Evolutionary conservation across 2,329 filamentous ascomycete species (phyloP).

Genomic region (Beauveria australis): DNA sequence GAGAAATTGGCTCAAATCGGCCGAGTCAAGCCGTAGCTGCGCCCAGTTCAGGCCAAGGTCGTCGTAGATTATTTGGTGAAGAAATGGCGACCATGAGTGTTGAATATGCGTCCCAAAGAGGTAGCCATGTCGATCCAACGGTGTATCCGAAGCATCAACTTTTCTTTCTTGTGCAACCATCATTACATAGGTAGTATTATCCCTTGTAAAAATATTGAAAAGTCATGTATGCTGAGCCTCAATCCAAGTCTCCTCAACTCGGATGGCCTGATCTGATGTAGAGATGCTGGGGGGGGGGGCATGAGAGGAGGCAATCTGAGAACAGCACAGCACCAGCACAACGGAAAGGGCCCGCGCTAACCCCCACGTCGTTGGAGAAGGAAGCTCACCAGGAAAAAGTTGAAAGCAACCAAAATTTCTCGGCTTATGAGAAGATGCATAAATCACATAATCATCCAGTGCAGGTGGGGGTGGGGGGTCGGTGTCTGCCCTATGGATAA

Average conservation of each 20-base stretch:
- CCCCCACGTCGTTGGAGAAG: too few species aligned
- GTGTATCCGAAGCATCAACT: slow-evolving; percentile 13
- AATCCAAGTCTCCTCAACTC: neutral
- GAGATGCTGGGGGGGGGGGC: neutral
- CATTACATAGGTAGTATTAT: neutral
- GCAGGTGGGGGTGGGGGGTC: neutral
- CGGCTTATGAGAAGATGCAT: too few species aligned
- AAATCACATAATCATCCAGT: too few species aligned
- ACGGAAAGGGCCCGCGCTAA: neutral
- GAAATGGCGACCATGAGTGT: slow-evolving; percentile 45
- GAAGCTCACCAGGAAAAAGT: too few species aligned
- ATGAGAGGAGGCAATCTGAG: neutral
- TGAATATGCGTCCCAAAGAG: slow-evolving; percentile 50
- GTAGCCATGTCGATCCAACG: slow-evolving; percentile 40
- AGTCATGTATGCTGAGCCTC: neutral
- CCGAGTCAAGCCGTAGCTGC: slow-evolving; percentile 45
- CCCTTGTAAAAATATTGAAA: neutral
- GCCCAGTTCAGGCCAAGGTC: slow-evolving; percentile 41
- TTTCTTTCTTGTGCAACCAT: neutral
- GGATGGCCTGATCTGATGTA: neutral
- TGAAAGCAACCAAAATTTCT: too few species aligned
- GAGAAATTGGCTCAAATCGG: slow-evolving; percentile 40
- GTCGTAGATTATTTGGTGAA: slow-evolving; percentile 47
- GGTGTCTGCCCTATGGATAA: neutral
- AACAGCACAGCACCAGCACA: neutral